Base-by-base conservation (phyloP, 139 green algal genomes). In the Bryopsis sp. region DNA sequence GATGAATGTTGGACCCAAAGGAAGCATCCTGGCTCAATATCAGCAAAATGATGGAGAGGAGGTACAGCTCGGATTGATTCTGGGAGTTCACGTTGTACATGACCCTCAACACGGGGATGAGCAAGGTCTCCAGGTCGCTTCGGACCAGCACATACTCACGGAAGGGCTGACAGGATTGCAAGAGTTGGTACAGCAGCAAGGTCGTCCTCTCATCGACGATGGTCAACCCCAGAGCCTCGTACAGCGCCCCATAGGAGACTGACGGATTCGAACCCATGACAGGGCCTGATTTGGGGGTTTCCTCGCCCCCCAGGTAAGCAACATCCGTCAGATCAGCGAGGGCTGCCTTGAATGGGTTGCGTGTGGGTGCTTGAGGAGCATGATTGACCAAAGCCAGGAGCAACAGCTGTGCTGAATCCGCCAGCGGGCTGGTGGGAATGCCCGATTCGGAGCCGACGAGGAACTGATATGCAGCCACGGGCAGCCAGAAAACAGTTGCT, bases 31-130 rank as follows among this genome's bases (percentile, higher is more conserved):
- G 87, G 71, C 74, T 88, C 36, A 96, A 78, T 47, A 95, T 92
- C 38, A 96, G 79, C 58, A 95, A 59, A 57, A 94, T 81, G 67
- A 95, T 93, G 68, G 94, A 81, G 67, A 90, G 76, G 63, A 90
- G 85, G 78, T 90, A 93, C 48, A 89, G 66, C 71, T 86, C 76
- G 47, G 79, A 78, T 48, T 70, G 36, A 2, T 65, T 76, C 39
- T 72, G 59, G 11, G 58, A 47, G 7, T 69, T 47, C 4, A 67
- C 61, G 1, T n/a, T 38, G 67, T 86, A 80, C 3, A 32, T 38
- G 7, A 57, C 35, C 37, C 43, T 69, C 34, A 86, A 71, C 37
- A 74, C 3, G 36, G 86, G 86, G 38, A 92, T 71, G 29, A 92
- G 50, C 29, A 88, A 31, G 4, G 77, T 81, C 57, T 90, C 84